phyloP scores from a whole-genome alignment of 1,139 yeast genomes.

The Magnusiomyces tetraspermus region DNA sequence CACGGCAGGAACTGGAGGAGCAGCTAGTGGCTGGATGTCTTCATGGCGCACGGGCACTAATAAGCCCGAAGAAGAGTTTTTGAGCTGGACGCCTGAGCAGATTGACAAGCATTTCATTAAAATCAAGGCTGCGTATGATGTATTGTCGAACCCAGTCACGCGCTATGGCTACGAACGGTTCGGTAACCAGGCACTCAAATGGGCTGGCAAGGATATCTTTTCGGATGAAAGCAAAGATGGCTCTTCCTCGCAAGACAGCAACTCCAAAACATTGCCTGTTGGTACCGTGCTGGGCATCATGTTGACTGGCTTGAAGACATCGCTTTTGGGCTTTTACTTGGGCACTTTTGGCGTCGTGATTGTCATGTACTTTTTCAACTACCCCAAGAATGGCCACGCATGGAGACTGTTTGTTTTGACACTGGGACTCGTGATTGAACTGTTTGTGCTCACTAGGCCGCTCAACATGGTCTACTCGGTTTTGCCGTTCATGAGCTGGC shows the following conservation, averaged over 20 bases:
- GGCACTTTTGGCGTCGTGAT: constrained; percentile 18
- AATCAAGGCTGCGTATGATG: constrained; percentile 26
- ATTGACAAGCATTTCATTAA: constrained; percentile 21
- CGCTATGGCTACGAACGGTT: constrained; percentile 32
- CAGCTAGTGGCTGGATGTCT: neutral
- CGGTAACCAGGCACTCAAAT: constrained; percentile 18
- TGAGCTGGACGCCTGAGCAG: constrained; percentile 4
- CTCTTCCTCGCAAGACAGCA: constrained; percentile 8
- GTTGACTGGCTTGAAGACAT: constrained; percentile 16
- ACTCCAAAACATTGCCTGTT: constrained; percentile 5
- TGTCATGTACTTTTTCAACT: constrained; percentile 19
- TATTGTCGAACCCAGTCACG: constrained; percentile 21
- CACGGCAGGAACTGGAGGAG: constrained; percentile 6
- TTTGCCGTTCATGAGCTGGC: constrained; percentile 14
- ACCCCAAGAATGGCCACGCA: constrained; percentile 20
- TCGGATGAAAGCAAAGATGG: constrained; percentile 7
- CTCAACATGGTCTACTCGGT: constrained; percentile 9
- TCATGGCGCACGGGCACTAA: neutral
- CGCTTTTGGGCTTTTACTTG: constrained; percentile 19
- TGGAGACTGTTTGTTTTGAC: constrained; percentile 23
- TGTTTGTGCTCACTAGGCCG: constrained; percentile 21
- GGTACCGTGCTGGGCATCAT: constrained; percentile 7
- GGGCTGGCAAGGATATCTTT: constrained; percentile 4
- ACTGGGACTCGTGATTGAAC: constrained; percentile 19
- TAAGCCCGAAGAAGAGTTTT: constrained; percentile 2